These are phyloP conservation scores for Paraphoma sp. DNA, from an alignment of 2,329 filamentous ascomycete genomes.

Conservation along the genomic window DNA sequence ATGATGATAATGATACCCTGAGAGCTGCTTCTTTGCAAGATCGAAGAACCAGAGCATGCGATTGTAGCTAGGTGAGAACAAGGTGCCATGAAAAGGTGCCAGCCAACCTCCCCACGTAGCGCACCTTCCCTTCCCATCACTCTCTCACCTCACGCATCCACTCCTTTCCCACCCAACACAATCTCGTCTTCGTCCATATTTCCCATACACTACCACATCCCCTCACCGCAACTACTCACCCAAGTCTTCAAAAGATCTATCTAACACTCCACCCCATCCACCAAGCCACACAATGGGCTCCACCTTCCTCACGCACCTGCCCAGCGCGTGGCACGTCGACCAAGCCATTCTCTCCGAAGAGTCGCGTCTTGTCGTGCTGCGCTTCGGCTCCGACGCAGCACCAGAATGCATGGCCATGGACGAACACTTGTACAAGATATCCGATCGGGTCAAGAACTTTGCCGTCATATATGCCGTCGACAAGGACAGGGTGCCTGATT, in stretches of 20 bases:
- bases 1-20: too few relatives aligned
- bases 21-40: too few relatives aligned
- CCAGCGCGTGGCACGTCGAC: slow-evolving; percentile 95
- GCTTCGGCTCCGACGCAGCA: slow-evolving; percentile 84
- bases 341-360: slow-evolving; percentile 83
- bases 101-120: background rate
- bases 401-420: slow-evolving; percentile 62
- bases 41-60: too few relatives aligned
- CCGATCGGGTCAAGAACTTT: slow-evolving; percentile 76
- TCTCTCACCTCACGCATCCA: background rate
- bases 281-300: slow-evolving; percentile 66
- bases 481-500: slow-evolving; percentile 78
- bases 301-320: slow-evolving; percentile 85
- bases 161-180: background rate
- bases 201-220: background rate
- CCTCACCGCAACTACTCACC: background rate
- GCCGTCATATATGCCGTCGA: slow-evolving; percentile 86
- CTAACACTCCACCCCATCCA: background rate
- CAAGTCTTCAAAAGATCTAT: background rate
- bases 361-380: slow-evolving; percentile 85
- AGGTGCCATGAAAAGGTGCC: background rate
- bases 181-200: background rate
- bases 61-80: background rate
- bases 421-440: slow-evolving; percentile 29
- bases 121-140: background rate